These are phyloP conservation scores for Aquanectria penicillioides DNA, from an alignment of 2,329 filamentous ascomycete genomes.

Conservation along the genomic window DNA sequence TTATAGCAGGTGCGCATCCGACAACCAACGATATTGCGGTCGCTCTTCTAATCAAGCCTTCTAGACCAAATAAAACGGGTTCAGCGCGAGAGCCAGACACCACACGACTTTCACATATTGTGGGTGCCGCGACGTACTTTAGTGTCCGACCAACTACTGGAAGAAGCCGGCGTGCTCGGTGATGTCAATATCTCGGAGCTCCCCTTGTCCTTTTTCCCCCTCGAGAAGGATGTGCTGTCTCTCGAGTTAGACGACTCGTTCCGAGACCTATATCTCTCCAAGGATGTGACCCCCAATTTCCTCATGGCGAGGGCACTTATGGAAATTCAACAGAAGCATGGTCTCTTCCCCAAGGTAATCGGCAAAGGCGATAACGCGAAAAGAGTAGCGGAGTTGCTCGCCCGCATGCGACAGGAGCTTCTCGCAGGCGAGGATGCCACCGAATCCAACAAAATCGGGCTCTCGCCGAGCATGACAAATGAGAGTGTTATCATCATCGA, in stretches of 20 bases:
- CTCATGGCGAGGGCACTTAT: conserved; percentile 91
- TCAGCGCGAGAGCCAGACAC: conserved; percentile 85
- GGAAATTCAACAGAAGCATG: conserved; percentile 90
- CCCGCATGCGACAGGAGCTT: conserved; percentile 91
- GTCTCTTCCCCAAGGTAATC: conserved; percentile 92
- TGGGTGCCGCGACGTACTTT: conserved; percentile 94
- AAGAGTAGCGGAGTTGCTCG: conserved; percentile 84
- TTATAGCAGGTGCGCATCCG: conserved; percentile 80
- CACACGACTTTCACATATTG: conserved; percentile 96
- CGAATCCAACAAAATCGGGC: conserved; percentile 69
- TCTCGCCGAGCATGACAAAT: conserved; percentile 86
- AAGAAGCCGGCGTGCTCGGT: conserved; percentile 91
- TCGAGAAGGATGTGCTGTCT: conserved; percentile 91
- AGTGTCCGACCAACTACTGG: conserved; percentile 89
- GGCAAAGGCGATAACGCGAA: conserved; percentile 97
- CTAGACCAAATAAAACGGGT: conserved; percentile 91
- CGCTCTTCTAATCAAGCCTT: conserved; percentile 47
- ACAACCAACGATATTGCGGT: not conserved
- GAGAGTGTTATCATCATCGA: conserved; percentile 96
- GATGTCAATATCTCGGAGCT: conserved; percentile 91
- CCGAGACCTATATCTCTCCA: conserved; percentile 85
- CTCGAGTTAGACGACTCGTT: conserved; percentile 91
- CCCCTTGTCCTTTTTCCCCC: conserved; percentile 87
- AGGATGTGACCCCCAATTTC: conserved; percentile 91
- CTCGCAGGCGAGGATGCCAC: conserved; percentile 79